Conservation (phyloP, 805 yeast species). For the Kazachstania bromeliacearum region DNA sequence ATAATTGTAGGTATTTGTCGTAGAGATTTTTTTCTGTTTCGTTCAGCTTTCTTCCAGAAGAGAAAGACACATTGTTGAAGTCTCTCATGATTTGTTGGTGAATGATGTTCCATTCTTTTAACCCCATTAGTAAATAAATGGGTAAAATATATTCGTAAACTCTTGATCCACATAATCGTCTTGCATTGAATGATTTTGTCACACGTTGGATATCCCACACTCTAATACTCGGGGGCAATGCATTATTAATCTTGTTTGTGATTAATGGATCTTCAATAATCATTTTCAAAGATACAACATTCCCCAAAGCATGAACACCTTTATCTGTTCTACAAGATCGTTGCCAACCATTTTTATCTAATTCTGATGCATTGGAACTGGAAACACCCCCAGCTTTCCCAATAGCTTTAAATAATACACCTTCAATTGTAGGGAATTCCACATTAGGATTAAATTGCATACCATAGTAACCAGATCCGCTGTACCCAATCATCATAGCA, state of each 20-base stretch:
- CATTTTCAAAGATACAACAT: slow-evolving; percentile 75
- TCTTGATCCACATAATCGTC: slow-evolving; percentile 81
- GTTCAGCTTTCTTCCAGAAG: background rate
- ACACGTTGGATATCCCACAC: slow-evolving; percentile 82
- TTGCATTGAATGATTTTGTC: slow-evolving; percentile 77
- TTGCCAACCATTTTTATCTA: slow-evolving; percentile 80
- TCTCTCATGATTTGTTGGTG: background rate
- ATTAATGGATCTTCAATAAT: slow-evolving; percentile 57
- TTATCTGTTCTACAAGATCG: slow-evolving; percentile 86
- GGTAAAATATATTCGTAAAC: slow-evolving; percentile 84
- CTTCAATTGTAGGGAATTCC: slow-evolving; percentile 65
- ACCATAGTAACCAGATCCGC: slow-evolving; percentile 95
- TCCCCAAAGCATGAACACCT: slow-evolving; percentile 97
- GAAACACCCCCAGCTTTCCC: slow-evolving; percentile 83
- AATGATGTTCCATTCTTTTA: background rate
- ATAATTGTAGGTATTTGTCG: background rate
- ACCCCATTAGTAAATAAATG: slow-evolving; percentile 48
- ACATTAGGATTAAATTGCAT: slow-evolving; percentile 83
- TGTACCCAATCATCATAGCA: slow-evolving; percentile 84
- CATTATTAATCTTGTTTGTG: slow-evolving; percentile 55
- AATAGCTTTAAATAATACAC: slow-evolving; percentile 74
- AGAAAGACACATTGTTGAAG: background rate
- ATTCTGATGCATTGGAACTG: slow-evolving; percentile 73
- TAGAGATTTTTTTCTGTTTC: background rate
- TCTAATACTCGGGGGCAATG: slow-evolving; percentile 69